Percentiles rank a stretch among this genome's conserved stretches.
Conservation (phyloP, 352 stramenopile species). For the Pythium monospermum region DNA sequence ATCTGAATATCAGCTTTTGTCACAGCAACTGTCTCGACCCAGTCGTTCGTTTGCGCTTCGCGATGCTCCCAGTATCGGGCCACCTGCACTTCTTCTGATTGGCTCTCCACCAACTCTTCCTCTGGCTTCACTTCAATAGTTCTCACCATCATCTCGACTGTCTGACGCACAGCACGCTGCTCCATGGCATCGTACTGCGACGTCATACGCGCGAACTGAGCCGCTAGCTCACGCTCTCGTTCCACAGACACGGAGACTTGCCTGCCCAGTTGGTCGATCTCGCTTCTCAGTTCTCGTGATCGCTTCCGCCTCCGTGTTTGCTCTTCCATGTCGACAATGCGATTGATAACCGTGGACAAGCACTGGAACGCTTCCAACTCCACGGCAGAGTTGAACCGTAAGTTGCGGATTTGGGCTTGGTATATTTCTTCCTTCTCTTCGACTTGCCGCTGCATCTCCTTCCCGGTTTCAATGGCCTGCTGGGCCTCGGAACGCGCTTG, state of each 20-base stretch:
- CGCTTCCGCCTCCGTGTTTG: constrained; percentile 16
- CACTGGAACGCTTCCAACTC: constrained; percentile 26
- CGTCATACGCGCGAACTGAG: constrained; percentile 13
- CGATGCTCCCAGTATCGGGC: too few relatives aligned
- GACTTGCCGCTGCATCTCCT: constrained; percentile 2
- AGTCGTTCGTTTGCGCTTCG: neutral
- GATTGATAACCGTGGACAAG: constrained; percentile 35
- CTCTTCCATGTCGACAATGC: constrained; percentile 38
- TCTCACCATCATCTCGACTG: constrained; percentile 37
- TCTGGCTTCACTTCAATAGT: constrained; percentile 28
- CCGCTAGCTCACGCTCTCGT: constrained; percentile 32
- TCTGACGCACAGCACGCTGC: constrained; percentile 31
- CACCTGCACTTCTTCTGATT: neutral
- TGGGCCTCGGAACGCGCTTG: constrained; percentile 26
- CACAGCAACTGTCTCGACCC: too few relatives aligned
- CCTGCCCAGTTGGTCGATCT: constrained; percentile 32
- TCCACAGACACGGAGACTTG: constrained; percentile 21
- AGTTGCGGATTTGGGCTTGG: constrained; percentile 15
- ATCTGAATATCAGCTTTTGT: neutral
- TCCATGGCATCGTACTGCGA: constrained; percentile 34
- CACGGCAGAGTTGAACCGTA: constrained; percentile 13
- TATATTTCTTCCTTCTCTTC: neutral
- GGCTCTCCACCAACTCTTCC: neutral
- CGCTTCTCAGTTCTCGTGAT: constrained; percentile 22
- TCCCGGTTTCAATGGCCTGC: constrained; percentile 16